Base-by-base conservation (phyloP, 2,329 filamentous ascomycete species). In the Capronia epimyces region DNA sequence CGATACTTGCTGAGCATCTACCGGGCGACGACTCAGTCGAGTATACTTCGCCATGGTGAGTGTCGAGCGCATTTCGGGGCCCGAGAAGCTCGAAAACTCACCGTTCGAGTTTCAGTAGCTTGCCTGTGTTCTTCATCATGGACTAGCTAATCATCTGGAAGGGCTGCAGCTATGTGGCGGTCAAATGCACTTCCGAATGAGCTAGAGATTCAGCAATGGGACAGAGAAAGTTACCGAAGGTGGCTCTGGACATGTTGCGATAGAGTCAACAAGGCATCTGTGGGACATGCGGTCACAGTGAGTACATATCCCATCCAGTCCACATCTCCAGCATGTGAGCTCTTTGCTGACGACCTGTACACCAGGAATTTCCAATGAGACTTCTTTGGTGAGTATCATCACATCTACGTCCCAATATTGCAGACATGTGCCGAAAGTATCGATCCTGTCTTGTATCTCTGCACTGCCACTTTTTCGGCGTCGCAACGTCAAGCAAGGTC, bases 41-140 rank as follows among this genome's bases (percentile, higher is more conserved):
- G 20, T 44, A 44, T 13, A 44, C 42, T 3, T 44, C 42, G 13
- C 42, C 42, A 29, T 44, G 42, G 42, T 44, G 42, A 44, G 42
- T 20, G 32, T 36, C 13, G 12, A 6, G 6, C 13, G 32, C 5
- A 36, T n/a, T 6, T 5, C 4, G 32, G 32, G n/a, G n/a, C 12
- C 32, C 13, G 32, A n/a, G 6, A 36, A 36, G 24, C 5, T 27
- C 10, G 24, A 27, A 5, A 10, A 5, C 5, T 27, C 24, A 27
- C 24, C 5, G 24, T n/a, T n/a, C n/a, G n/a, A n/a, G n/a, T n/a
- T n/a, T n/a, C n/a, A n/a, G n/a, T n/a, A n/a, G n/a, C n/a, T n/a
- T n/a, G n/a, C n/a, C n/a, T 31, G 27, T 31, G 7, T 31, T 31
- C 27, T 8, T 31, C 27, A 31, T 5, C 13, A 43, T 15, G 22